Base-by-base conservation (phyloP, 1,284 basidiomycete genomes). In the Naganishia sp. region DNA sequence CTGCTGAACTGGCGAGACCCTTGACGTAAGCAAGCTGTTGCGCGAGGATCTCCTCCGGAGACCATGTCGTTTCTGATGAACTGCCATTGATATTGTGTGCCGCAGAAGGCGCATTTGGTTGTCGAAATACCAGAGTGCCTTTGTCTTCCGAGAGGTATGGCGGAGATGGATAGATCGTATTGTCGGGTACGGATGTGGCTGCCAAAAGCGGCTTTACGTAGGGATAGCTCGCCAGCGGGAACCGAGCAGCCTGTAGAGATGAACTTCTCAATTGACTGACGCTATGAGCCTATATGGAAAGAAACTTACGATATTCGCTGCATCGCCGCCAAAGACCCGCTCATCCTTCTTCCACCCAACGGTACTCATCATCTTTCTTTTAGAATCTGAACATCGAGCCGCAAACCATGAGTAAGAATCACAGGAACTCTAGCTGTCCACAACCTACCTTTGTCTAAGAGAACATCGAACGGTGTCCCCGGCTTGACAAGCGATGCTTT, bases 401-500 rank as follows among this genome's bases (percentile, higher is more conserved):
- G 32, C 13, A 28, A 25, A 9, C 18, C 9, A 17, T 61, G 35
- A 61, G 58, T 23, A 2, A 57, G 4, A 45, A 28, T 7, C 10
- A 2, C 15, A 11, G 7, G 3, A 2, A 15, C 32, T 9, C 9
- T 11, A n/a, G 18, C 23, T 42, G 5, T 15, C 45, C 18, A 1
- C 23, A n/a, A 10, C 57, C 28, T 50, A 67, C 66, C 66, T 76
- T 92, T 90, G 81, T 96, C 94, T 57, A 99, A 83, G 42, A 99
- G 84, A 39, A 99, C 92, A 80, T 99, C 95, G 74, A 99, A 96
- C 1, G 95, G 94, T 58, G 92, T 83, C 47, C 94, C 95, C 0
- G 95, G 95, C 76, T 95, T 95, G 85, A 99, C 90, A 68, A 99
- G 83, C 10, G 94, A 94, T 32, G 93, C 90, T 80, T 98, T 99